Conservation (phyloP, 768 basidiomycete genomes). For the Phylloporus arenicola region DNA sequence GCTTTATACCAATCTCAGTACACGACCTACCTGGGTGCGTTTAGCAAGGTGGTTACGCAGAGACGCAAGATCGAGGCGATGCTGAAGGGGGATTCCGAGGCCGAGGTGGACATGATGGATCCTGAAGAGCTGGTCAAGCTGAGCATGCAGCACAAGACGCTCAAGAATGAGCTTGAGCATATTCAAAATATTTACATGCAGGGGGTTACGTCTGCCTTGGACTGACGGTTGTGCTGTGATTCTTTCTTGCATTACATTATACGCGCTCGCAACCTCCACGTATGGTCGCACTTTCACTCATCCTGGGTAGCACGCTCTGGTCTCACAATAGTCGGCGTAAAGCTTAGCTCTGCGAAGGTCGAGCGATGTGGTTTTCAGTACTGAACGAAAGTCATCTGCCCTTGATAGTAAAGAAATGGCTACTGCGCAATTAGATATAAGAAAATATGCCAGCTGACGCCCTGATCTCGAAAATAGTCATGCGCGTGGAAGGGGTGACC, state of each 20-base stretch:
- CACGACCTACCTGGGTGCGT: conserved; percentile 43
- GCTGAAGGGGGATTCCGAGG: conserved; percentile 50
- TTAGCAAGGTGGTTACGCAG: conserved; percentile 44
- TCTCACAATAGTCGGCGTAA: too few species aligned
- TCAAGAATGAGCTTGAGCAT: conserved; percentile 49
- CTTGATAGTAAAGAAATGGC: conserved; percentile 61
- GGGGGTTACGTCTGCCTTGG: conserved; percentile 22
- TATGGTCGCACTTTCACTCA: too few species aligned
- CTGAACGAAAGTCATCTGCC: conserved; percentile 52
- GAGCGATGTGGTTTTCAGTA: conserved; percentile 32
- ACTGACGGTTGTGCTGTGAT: conserved; percentile 2
- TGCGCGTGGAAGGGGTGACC: too few species aligned
- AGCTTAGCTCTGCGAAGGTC: conserved; percentile 35
- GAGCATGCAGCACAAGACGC: conserved; percentile 39
- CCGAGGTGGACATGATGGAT: conserved; percentile 50
- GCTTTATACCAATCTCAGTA: conserved; percentile 50
- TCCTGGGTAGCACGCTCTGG: too few species aligned
- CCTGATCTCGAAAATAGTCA: too few species aligned
- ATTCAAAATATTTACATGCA: conserved; percentile 39
- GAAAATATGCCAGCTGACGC: too few species aligned
- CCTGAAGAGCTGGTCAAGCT: conserved; percentile 47
- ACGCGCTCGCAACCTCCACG: background rate
- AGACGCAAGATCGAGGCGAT: conserved; percentile 50
- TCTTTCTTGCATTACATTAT: background rate
- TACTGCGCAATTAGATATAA: conserved; percentile 22